A percentile compares a stretch with the other conserved stretches of the same genome.
phyloP scores from a whole-genome alignment of 2,329 filamentous ascomycete genomes.

The Metarhizium robertsii region DNA sequence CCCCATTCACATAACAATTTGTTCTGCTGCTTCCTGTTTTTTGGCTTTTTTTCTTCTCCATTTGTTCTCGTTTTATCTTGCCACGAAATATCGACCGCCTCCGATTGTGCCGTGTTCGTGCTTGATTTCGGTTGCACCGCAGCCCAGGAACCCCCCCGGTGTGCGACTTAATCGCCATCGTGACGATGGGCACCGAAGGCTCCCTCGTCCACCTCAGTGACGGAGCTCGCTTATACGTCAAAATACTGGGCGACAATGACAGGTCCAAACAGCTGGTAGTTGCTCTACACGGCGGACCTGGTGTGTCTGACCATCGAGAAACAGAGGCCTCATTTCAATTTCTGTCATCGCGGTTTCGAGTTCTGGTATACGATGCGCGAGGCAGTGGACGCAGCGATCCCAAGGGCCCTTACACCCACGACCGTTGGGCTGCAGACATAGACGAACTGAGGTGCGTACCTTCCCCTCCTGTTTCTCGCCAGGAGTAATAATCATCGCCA shows the following conservation, averaged over 20 bases:
- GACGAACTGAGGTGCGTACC: slow-evolving; percentile 14
- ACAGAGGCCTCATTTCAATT: slow-evolving; percentile 11
- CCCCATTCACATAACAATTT: neutral
- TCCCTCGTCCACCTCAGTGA: slow-evolving; percentile 12
- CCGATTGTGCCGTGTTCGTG: neutral
- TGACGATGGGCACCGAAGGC: neutral
- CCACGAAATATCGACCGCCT: neutral
- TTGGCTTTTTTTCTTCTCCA: neutral
- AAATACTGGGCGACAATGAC: slow-evolving; percentile 9
- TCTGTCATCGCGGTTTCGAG: slow-evolving; percentile 10
- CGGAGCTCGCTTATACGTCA: slow-evolving; percentile 11
- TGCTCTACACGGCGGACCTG: slow-evolving; percentile 14
- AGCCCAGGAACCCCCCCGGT: neutral
- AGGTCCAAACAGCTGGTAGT: slow-evolving; percentile 12
- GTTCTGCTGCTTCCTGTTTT: neutral
- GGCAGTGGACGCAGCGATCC: slow-evolving; percentile 15
- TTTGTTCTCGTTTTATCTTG: neutral
- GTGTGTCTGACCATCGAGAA: slow-evolving; percentile 14
- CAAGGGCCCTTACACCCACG: slow-evolving; percentile 14
- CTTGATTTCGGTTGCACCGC: neutral
- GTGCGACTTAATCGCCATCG: neutral
- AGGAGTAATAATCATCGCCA: no score
- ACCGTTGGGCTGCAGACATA: slow-evolving; percentile 14
- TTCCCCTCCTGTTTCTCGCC: neutral
- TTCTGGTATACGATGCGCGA: slow-evolving; percentile 15